Conservation (phyloP, 1,139 yeast genomes). For the Chernovozyma sophiae-reginae region DNA sequence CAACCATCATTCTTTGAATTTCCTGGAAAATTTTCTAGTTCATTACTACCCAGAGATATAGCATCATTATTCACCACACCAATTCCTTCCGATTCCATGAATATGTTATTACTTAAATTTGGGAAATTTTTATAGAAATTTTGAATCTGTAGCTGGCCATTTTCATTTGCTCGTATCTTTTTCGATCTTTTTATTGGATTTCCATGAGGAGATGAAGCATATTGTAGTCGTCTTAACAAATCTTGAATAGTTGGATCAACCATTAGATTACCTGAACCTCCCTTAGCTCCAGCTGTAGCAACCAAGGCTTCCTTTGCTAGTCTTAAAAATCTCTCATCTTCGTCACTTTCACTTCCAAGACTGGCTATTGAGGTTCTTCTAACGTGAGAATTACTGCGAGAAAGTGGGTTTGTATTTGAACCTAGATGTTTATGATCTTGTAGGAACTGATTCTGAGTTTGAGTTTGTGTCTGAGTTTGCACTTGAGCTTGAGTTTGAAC, state of each 20-base stretch:
- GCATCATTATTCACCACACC: conserved; percentile 1
- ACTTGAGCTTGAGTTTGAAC: background rate
- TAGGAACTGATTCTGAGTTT: background rate
- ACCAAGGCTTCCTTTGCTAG: conserved; percentile 46
- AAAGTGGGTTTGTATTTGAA: background rate
- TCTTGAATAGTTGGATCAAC: conserved; percentile 57
- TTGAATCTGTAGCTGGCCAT: conserved; percentile 43
- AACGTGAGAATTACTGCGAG: background rate
- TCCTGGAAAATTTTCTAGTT: conserved; percentile 4
- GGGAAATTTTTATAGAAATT: conserved; percentile 43
- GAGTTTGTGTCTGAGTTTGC: background rate
- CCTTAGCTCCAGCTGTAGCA: conserved; percentile 39
- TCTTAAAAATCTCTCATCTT: conserved; percentile 38
- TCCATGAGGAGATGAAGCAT: conserved; percentile 53
- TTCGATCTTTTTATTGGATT: conserved; percentile 39
- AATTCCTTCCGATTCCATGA: conserved; percentile 15
- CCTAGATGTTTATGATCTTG: background rate
- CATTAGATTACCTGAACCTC: conserved; percentile 13
- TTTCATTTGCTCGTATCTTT: conserved; percentile 34
- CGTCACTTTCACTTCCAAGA: conserved; percentile 20
- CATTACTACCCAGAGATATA: background rate
- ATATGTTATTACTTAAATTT: conserved; percentile 40
- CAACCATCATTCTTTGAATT: conserved; percentile 25
- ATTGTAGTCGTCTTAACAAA: conserved; percentile 47
- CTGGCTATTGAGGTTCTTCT: background rate